Percentiles rank a stretch among this genome's conserved stretches.
phyloP scores from a whole-genome alignment of 768 basidiomycete species.

The Pluteus cervinus region DNA sequence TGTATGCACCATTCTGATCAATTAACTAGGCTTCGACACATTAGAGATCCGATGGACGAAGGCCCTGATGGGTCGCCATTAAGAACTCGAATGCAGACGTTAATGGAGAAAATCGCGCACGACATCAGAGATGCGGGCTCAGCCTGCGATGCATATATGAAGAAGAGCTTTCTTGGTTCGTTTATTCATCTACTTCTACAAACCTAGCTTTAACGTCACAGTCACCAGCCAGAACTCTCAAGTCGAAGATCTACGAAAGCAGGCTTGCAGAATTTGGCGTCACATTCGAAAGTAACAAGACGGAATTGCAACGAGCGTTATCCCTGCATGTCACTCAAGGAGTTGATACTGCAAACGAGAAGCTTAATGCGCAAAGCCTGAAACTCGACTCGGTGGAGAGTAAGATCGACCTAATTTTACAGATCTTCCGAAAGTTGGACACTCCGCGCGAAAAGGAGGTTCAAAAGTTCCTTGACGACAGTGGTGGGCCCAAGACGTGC shows the following conservation, averaged over 20 bases:
- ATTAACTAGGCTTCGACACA: too few species aligned
- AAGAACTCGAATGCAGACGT: slow-evolving; percentile 21
- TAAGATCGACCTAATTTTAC: slow-evolving; percentile 27
- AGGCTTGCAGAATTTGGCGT: slow-evolving; percentile 26
- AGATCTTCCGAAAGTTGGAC: slow-evolving; percentile 32
- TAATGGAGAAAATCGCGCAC: slow-evolving; percentile 23
- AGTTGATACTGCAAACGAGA: slow-evolving; percentile 26
- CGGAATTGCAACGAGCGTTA: slow-evolving; percentile 29
- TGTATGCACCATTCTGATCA: too few species aligned
- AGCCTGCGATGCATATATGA: slow-evolving; percentile 39
- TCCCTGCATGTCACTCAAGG: slow-evolving; percentile 30
- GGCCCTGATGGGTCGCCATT: slow-evolving; percentile 26
- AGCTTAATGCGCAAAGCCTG: too few species aligned
- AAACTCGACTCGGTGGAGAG: too few species aligned
- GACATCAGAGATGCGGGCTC: slow-evolving; percentile 39
- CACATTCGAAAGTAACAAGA: slow-evolving; percentile 27
- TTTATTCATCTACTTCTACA: neutral
- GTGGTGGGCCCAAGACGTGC: slow-evolving; percentile 32
- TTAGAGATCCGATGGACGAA: slow-evolving; percentile 15
- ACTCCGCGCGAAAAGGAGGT: slow-evolving; percentile 34
- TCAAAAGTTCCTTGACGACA: slow-evolving; percentile 27
- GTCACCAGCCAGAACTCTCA: slow-evolving; percentile 27
- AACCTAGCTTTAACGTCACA: neutral
- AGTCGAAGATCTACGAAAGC: slow-evolving; percentile 29
- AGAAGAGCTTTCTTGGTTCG: slow-evolving; percentile 34